Evolutionary conservation across 1,284 basidiomycete genomes (phyloP).

Genomic region (Ustilago nuda): DNA sequence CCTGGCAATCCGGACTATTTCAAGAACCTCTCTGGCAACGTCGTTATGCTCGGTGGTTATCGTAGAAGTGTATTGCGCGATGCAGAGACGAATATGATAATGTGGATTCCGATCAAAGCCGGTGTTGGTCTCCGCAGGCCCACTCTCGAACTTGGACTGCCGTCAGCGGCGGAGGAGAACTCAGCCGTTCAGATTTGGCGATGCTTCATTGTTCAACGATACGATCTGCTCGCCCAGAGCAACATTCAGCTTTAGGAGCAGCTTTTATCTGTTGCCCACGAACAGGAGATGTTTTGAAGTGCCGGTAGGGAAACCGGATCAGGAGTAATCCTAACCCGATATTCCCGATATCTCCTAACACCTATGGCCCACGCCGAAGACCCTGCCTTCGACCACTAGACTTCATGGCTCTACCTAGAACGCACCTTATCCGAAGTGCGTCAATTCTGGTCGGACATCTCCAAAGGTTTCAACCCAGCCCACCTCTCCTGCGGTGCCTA

Average conservation of each 20-base stretch:
- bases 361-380: neutral
- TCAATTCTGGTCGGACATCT: conserved; percentile 59
- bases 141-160: conserved; percentile 64
- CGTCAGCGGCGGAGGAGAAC: conserved; percentile 50
- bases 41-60: conserved; percentile 68
- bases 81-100: conserved; percentile 57
- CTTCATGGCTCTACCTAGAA: conserved; percentile 40
- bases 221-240: conserved; percentile 65
- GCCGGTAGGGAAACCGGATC: conserved; percentile 19
- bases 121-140: conserved; percentile 63
- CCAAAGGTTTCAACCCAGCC: conserved; percentile 44
- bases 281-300: conserved; percentile 53
- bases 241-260: conserved; percentile 66
- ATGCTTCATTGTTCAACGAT: conserved; percentile 62
- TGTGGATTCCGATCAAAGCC: conserved; percentile 68
- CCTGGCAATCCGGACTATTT: conserved; percentile 53
- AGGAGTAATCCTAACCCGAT: no score
- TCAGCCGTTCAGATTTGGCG: conserved; percentile 65
- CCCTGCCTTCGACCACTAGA: conserved; percentile 23
- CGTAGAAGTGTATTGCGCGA: conserved; percentile 67
- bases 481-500: conserved; percentile 38
- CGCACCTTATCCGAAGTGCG: conserved; percentile 51
- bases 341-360: no score
- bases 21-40: conserved; percentile 63
- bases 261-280: conserved; percentile 67